phyloP scores from a whole-genome alignment of 192 early-diverging fungal genomes.

The Coemansia sp. region DNA sequence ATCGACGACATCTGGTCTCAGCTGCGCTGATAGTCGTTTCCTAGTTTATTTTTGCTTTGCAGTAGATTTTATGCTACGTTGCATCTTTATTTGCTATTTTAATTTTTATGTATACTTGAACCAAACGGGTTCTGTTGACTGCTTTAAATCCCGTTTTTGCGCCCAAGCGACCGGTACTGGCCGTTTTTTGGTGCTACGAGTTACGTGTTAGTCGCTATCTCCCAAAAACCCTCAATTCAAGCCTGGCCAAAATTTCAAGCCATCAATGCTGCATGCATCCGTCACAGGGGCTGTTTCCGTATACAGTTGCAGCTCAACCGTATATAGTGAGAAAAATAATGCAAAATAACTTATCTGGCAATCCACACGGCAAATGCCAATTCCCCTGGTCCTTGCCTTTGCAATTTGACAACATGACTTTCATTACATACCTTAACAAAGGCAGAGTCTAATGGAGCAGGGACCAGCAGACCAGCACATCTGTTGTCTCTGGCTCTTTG shows the following conservation, averaged over 20 bases:
- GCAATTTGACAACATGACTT: too few relatives aligned
- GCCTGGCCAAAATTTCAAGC: background rate
- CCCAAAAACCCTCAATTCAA: background rate
- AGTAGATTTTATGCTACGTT: background rate
- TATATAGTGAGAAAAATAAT: conserved; percentile 2
- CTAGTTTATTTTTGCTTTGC: background rate
- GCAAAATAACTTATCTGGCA: too few relatives aligned
- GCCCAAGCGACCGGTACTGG: background rate
- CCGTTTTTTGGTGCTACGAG: background rate
- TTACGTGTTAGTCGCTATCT: background rate
- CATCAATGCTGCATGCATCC: background rate
- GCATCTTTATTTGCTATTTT: background rate
- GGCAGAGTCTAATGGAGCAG: background rate
- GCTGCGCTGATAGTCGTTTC: background rate
- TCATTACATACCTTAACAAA: background rate
- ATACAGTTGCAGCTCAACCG: background rate
- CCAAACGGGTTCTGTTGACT: background rate
- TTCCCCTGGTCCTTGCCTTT: too few relatives aligned
- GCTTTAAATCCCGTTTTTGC: background rate
- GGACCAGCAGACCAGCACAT: conserved; percentile 24
- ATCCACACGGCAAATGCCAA: too few relatives aligned
- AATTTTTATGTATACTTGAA: background rate
- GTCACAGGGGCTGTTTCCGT: background rate
- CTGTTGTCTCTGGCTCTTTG: conserved; percentile 28
- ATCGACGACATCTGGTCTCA: background rate